phyloP scores from a whole-genome alignment of 371 early-diverging fungal species.

The Mortierella sp. region DNA sequence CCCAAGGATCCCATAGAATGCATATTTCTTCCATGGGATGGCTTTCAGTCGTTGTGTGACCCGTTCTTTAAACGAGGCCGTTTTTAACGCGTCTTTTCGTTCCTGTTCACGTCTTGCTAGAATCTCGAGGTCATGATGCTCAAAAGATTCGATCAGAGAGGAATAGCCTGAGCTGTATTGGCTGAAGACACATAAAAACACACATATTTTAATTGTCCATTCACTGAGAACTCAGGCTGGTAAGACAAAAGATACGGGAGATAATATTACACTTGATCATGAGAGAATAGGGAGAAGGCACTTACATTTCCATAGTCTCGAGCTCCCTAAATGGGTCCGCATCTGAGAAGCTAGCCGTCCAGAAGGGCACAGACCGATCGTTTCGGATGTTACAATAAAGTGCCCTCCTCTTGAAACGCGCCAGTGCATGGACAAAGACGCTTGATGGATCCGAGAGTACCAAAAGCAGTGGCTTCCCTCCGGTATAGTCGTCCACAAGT shows the following conservation, averaged over 20 bases:
- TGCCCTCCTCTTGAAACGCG: slow-evolving; percentile 61
- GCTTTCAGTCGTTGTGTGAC: slow-evolving; percentile 4
- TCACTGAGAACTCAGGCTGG: too few species aligned
- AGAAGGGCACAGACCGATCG: slow-evolving; percentile 78
- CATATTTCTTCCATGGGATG: slow-evolving; percentile 35
- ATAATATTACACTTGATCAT: too few species aligned
- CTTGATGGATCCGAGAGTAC: slow-evolving; percentile 73
- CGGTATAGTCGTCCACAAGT: slow-evolving; percentile 58
- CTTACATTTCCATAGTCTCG: slow-evolving; percentile 61
- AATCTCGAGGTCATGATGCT: slow-evolving; percentile 22
- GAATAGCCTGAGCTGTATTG: slow-evolving; percentile 40
- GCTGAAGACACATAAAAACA: too few species aligned
- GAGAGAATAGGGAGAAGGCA: too few species aligned
- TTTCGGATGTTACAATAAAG: slow-evolving; percentile 75
- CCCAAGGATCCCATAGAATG: slow-evolving; percentile 27
- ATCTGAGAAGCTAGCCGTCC: slow-evolving; percentile 69
- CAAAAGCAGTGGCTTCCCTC: slow-evolving; percentile 61
- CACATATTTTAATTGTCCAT: too few species aligned
- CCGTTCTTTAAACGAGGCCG: slow-evolving; percentile 12
- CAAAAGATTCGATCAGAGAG: slow-evolving; percentile 48
- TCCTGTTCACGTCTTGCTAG: slow-evolving; percentile 8
- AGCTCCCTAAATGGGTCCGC: slow-evolving; percentile 62
- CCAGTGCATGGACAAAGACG: slow-evolving; percentile 64
- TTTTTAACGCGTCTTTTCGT: slow-evolving; percentile 6
- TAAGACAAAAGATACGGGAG: too few species aligned